Conservation (phyloP, 805 yeast genomes). For the Myxozyma geophila region DNA sequence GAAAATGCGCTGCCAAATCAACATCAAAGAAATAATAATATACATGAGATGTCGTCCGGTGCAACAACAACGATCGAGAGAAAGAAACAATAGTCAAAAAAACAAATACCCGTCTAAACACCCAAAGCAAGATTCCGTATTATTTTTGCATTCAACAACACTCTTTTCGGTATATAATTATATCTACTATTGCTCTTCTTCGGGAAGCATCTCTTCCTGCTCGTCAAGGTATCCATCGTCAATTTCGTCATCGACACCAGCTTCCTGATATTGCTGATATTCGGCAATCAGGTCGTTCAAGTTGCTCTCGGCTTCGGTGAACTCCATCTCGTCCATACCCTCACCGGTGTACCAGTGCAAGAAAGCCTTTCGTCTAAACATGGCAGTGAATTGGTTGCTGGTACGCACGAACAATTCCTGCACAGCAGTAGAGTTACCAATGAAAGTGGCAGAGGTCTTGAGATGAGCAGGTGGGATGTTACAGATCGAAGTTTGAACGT, state of each 20-base stretch:
- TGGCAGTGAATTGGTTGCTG: conserved; percentile 85
- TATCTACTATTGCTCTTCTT: conserved; percentile 11
- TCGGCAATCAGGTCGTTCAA: conserved; percentile 87
- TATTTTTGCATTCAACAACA: background rate
- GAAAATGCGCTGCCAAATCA: too few relatives aligned
- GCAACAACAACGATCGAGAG: background rate
- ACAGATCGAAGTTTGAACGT: conserved; percentile 92
- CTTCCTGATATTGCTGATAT: conserved; percentile 91
- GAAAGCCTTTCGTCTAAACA: conserved; percentile 94
- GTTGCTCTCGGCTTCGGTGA: conserved; percentile 90
- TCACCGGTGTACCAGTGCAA: conserved; percentile 95
- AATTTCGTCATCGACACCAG: conserved; percentile 66
- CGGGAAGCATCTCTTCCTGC: conserved; percentile 50
- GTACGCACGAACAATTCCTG: conserved; percentile 89
- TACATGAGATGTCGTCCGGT: background rate
- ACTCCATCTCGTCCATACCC: conserved; percentile 96
- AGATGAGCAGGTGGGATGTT: conserved; percentile 84
- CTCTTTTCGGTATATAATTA: background rate
- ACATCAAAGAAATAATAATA: background rate
- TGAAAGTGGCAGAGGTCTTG: conserved; percentile 89
- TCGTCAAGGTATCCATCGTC: conserved; percentile 68
- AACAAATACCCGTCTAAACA: background rate
- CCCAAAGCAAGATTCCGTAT: background rate
- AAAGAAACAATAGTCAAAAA: background rate
- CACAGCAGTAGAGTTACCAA: conserved; percentile 91